Evolutionary conservation across 306 rosid species (phyloP), one percentile per base, ranked within the genome.

Genomic region (Cyclanthera cordifolia): DNA sequence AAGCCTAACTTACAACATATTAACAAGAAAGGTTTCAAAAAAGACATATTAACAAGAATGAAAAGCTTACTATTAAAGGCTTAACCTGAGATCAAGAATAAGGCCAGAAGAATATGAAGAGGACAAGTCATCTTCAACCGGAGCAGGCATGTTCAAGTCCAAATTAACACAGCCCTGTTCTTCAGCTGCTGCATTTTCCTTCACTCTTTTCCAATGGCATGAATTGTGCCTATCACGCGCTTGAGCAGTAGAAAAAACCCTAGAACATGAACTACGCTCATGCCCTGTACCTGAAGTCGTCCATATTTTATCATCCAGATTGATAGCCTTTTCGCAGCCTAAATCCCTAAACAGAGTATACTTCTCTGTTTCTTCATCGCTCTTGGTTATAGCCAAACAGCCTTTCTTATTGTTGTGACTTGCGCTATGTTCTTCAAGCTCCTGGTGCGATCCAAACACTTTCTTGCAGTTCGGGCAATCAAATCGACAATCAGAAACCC

Each of bases 401-500:
- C 95, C 90, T 68, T 86, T 86, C 28, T 82, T 92, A 50, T 85
- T 90, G 76, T 82, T 83, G 75, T 90, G 90, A 53, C 87, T 88
- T 0, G 95, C 91, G 61, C 96, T 82, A 71, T 88, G 97, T 0
- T 95, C 96, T 1, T 88, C 88, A 19, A 91, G 76, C 6, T 95
- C 97, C 77, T 88, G 96, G 75, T 85, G 88, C 0, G 97, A 91
- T 8, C 85, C 85, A 20, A 91, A 91, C 63, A 85, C 87, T 69
- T 82, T 88, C 82, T 88, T 91, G 67, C 96, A 91, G 79, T 90
- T 81, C 1, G 90, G 78, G 72, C 95, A 85, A 60, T 85, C 96
- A 45, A 88, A 85, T 19, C 80, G 64, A 20, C 74, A 51, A 19
- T 19, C 73, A 3, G 50, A 57, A 13, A 43, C 67, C 53, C 20